A percentile compares a stretch with the other conserved stretches of the same genome.
Conservation (phyloP, 352 stramenopile genomes). For the Pythium plurisporium region DNA sequence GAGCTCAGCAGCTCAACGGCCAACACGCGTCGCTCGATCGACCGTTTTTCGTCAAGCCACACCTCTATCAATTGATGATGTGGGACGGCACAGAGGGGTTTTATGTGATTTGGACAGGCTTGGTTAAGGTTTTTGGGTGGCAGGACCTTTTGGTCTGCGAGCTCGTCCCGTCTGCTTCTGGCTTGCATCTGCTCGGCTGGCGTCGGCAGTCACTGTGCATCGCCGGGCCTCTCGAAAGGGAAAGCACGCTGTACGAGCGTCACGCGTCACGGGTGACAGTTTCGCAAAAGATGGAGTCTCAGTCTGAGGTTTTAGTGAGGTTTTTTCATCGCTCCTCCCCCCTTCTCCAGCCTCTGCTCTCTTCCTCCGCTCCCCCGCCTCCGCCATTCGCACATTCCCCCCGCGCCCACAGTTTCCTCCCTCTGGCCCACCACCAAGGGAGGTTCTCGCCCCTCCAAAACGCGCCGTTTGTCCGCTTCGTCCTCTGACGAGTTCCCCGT, state of each 20-base stretch:
- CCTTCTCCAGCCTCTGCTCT: conserved; percentile 17
- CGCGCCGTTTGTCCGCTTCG: too few relatives aligned
- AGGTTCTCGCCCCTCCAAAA: background rate
- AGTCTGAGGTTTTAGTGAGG: conserved; percentile 26
- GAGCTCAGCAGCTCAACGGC: background rate
- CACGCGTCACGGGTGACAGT: conserved; percentile 62
- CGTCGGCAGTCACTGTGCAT: conserved; percentile 13
- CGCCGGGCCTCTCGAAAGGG: conserved; percentile 15
- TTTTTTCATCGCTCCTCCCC: conserved; percentile 25
- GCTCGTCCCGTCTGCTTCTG: background rate
- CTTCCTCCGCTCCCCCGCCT: conserved; percentile 14
- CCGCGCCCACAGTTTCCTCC: conserved; percentile 9
- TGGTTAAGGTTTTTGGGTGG: conserved; percentile 6
- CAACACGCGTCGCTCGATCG: conserved; percentile 7
- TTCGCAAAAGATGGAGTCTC: conserved; percentile 12
- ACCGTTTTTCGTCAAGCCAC: background rate
- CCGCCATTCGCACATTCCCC: conserved; percentile 27
- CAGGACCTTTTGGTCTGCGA: too few relatives aligned
- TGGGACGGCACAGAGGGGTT: conserved; percentile 1
- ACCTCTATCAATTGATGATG: conserved; percentile 2
- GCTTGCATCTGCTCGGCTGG: conserved; percentile 9
- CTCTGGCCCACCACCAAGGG: too few relatives aligned
- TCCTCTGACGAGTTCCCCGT: background rate
- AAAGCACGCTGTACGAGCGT: conserved; percentile 44
- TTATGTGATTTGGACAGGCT: background rate